These are phyloP conservation scores for Sphenostylis stenocarpa DNA, from an alignment of 306 rosid species.

Conservation along the genomic window DNA sequence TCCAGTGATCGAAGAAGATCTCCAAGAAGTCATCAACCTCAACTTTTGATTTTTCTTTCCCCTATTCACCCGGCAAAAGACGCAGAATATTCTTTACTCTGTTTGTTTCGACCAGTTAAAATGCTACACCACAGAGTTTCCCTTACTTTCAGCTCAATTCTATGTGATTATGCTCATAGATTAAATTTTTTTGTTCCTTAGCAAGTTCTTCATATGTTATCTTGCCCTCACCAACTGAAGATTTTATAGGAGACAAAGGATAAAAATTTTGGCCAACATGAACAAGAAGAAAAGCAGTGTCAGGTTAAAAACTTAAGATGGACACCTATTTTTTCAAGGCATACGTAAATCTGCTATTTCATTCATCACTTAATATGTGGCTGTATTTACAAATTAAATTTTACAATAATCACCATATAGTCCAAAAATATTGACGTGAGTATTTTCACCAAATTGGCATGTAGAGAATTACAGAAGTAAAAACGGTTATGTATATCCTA, in stretches of 20 bases:
- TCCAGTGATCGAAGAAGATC: not conserved
- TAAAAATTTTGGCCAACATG: not conserved
- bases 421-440: not conserved
- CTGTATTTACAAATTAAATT: not conserved
- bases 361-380: not conserved
- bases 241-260: not conserved
- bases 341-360: not conserved
- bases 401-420: not conserved
- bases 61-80: conserved; percentile 1
- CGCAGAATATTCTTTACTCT: not conserved
- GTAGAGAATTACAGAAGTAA: not conserved
- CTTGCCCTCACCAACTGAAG: not conserved
- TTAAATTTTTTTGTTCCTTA: not conserved
- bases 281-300: not conserved
- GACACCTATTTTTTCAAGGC: not conserved
- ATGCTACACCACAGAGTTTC: not conserved
- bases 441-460: not conserved
- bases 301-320: conserved; percentile 5
- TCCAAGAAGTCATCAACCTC: not conserved
- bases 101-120: not conserved
- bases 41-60: conserved; percentile 7
- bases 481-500: conserved; percentile 3
- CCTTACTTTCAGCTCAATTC: not conserved
- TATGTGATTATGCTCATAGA: not conserved
- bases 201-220: not conserved